These are phyloP conservation scores for Cotoneaster glaucophyllus DNA, from an alignment of 306 rosid genomes.

Conservation along the genomic window DNA sequence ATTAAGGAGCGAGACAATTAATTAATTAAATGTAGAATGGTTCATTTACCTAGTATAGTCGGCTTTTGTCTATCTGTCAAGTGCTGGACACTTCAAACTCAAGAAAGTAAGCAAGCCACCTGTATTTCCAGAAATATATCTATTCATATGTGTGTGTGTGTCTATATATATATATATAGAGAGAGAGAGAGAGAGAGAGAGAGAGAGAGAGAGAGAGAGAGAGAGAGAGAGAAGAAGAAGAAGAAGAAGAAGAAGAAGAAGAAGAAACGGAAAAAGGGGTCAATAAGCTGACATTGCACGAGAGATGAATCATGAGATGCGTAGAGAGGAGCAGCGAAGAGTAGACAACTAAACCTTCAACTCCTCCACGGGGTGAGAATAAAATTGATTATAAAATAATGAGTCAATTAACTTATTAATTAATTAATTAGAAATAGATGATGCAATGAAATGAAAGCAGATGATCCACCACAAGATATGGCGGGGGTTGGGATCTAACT, in stretches of 20 bases:
- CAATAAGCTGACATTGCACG: conserved; percentile 19
- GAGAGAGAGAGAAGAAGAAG: no score
- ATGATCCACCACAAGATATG: not conserved
- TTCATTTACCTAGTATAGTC: not conserved
- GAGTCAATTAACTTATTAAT: not conserved
- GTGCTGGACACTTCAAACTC: not conserved
- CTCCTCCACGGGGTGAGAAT: not conserved
- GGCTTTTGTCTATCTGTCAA: no score
- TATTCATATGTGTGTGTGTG: not conserved
- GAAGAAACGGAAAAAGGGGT: conserved; percentile 13
- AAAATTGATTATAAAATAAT: not conserved
- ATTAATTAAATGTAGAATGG: not conserved
- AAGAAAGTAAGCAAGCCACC: not conserved
- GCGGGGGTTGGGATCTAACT: not conserved
- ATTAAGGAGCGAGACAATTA: not conserved
- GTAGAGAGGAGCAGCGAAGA: not conserved
- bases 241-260: not conserved
- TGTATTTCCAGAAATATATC: not conserved
- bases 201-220: no score
- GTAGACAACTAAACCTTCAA: not conserved
- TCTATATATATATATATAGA: no score
- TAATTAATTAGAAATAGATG: not conserved
- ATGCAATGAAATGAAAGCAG: not conserved
- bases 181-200: no score
- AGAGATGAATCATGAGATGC: not conserved